Conservation (phyloP, 768 basidiomycete genomes). For the Pleurotus djamor region DNA sequence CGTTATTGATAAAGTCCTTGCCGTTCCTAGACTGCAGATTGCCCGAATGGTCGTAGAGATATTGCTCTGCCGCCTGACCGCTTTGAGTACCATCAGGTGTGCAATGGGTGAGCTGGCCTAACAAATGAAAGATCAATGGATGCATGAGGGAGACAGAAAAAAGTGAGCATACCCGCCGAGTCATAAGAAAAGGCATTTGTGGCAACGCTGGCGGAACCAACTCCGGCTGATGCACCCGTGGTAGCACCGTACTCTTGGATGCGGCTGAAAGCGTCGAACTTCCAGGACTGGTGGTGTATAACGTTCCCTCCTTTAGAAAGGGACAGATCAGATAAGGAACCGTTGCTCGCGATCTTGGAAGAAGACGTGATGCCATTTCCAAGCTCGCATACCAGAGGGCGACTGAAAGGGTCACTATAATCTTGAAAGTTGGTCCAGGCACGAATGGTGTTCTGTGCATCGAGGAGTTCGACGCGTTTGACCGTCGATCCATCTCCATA, state of each 20-base stretch:
- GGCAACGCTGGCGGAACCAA: not conserved
- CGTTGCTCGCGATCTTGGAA: conserved; percentile 6
- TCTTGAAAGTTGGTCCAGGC: conserved; percentile 4
- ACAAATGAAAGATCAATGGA: not conserved
- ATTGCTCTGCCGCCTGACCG: not conserved
- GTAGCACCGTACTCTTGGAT: conserved; percentile 8
- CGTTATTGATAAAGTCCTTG: conserved; percentile 5
- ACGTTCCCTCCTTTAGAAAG: not conserved
- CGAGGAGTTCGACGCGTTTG: not conserved
- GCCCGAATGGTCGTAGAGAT: conserved; percentile 5
- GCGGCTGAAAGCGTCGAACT: conserved; percentile 8
- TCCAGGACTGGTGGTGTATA: conserved; percentile 9
- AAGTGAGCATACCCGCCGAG: not conserved
- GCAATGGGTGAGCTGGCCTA: not conserved
- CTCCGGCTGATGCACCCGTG: not conserved
- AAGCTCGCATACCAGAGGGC: conserved; percentile 9
- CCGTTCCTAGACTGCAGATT: conserved; percentile 4
- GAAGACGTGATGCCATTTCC: conserved; percentile 10
- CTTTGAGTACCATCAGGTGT: not conserved
- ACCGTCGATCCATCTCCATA: not conserved
- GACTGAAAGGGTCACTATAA: conserved; percentile 9
- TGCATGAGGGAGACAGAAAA: not conserved
- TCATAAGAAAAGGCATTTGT: not conserved
- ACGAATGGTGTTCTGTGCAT: not conserved
- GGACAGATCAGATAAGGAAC: conserved; percentile 5